A percentile compares a stretch with the other conserved stretches of the same genome.
Evolutionary conservation across 352 stramenopile genomes (phyloP).

Genomic region (Sclerospora graminicola): DNA sequence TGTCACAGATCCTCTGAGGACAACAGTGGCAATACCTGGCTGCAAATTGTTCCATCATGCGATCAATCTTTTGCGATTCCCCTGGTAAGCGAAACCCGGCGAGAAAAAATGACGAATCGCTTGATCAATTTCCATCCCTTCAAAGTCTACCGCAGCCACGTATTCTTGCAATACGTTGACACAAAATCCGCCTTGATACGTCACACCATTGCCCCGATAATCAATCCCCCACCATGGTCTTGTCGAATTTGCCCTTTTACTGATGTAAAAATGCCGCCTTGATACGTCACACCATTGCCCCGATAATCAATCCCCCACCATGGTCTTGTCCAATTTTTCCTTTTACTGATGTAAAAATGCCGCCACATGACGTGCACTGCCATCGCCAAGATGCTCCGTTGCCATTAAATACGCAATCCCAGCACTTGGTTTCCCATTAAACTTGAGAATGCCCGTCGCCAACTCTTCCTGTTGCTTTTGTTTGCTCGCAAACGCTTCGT

Average conservation of each 20-base stretch:
- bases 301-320: too few relatives aligned
- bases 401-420: conserved; percentile 89
- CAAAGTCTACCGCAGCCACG: conserved; percentile 95
- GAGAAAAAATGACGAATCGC: conserved; percentile 97
- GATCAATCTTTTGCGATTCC: conserved; percentile 99
- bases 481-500: conserved; percentile 97
- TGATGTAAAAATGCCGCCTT: conserved; percentile 89
- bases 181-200: conserved; percentile 92
- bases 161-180: conserved; percentile 94
- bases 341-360: conserved; percentile 90
- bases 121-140: conserved; percentile 91
- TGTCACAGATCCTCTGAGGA: too few relatives aligned
- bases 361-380: conserved; percentile 89
- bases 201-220: conserved; percentile 93
- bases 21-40: conserved; percentile 81
- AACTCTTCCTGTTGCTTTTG: conserved; percentile 95
- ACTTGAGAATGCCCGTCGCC: conserved; percentile 94
- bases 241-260: too few relatives aligned
- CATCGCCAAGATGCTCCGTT: conserved; percentile 86
- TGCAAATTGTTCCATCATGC: conserved; percentile 99
- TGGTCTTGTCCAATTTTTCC: conserved; percentile 94
- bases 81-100: conserved; percentile 96
- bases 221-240: conserved; percentile 95
- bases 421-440: conserved; percentile 93
- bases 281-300: conserved; percentile 93